Conservation (phyloP, 148 eudicot genomes). For the Suaeda aralocaspica region DNA sequence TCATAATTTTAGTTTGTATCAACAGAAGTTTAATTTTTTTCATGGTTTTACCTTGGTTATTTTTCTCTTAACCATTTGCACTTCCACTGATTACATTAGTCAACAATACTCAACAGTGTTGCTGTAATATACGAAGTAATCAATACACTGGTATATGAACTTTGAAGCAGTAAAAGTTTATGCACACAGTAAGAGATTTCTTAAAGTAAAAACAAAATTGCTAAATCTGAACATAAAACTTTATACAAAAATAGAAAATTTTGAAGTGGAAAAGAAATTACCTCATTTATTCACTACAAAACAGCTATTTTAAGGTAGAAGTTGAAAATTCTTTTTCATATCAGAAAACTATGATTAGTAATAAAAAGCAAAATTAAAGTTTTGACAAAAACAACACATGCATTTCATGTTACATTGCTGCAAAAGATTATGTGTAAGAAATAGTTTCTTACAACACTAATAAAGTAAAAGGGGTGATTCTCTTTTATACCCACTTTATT, state of each 20-base stretch:
- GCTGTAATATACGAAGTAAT: too few relatives aligned
- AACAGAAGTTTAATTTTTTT: too few relatives aligned
- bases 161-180: too few relatives aligned
- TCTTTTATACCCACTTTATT: neutral
- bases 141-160: too few relatives aligned
- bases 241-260: conserved; percentile 18
- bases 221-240: conserved; percentile 16
- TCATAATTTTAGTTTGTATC: too few relatives aligned
- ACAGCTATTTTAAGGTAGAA: neutral
- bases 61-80: too few relatives aligned
- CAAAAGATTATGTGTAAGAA: neutral
- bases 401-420: neutral
- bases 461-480: neutral
- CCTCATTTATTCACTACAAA: conserved; percentile 1
- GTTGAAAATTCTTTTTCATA: conserved; percentile 22
- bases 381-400: conserved; percentile 30
- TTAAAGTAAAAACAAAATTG: conserved; percentile 12
- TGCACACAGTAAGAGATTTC: conserved; percentile 33
- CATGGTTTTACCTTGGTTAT: too few relatives aligned
- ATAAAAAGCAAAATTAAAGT: neutral
- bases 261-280: conserved; percentile 15
- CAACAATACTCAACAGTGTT: too few relatives aligned
- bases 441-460: neutral
- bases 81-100: too few relatives aligned
- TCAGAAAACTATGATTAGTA: conserved; percentile 10